phyloP scores from a whole-genome alignment of 495 filamentous ascomycete species.

The Talaromyces adpressus region DNA sequence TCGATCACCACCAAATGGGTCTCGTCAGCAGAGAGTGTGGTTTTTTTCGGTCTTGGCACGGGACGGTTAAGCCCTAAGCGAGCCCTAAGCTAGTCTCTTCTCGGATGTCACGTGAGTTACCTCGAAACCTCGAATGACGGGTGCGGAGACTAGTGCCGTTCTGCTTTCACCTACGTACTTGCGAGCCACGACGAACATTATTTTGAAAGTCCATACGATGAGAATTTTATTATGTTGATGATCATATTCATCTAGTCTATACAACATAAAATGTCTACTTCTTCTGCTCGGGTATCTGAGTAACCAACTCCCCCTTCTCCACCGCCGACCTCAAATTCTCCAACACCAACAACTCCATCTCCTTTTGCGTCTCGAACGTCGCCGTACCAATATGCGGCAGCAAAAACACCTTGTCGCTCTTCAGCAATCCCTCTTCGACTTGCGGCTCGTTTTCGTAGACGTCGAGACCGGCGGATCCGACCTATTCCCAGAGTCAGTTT shows the following conservation, averaged over 20 bases:
- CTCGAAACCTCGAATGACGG: not conserved
- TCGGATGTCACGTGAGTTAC: constrained; percentile 6
- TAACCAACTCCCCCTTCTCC: constrained; percentile 56
- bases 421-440: constrained; percentile 62
- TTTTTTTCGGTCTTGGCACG: constrained; percentile 40
- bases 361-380: constrained; percentile 57
- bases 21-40: constrained; percentile 21
- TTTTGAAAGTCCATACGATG: no score
- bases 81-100: constrained; percentile 38
- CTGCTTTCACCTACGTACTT: no score
- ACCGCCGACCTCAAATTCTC: constrained; percentile 60
- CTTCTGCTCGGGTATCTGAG: constrained; percentile 65
- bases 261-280: constrained; percentile 9
- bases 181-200: no score
- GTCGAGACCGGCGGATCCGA: constrained; percentile 58
- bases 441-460: constrained; percentile 76
- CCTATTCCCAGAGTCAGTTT: constrained; percentile 14
- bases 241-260: not conserved
- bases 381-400: constrained; percentile 77
- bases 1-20: not conserved
- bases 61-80: constrained; percentile 33
- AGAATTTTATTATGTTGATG: not conserved
- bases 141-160: not conserved
- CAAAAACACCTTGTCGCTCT: constrained; percentile 63
- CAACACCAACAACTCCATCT: constrained; percentile 73